Base-by-base conservation (phyloP, 352 stramenopile species). In the Elongisporangium anandrum region DNA sequence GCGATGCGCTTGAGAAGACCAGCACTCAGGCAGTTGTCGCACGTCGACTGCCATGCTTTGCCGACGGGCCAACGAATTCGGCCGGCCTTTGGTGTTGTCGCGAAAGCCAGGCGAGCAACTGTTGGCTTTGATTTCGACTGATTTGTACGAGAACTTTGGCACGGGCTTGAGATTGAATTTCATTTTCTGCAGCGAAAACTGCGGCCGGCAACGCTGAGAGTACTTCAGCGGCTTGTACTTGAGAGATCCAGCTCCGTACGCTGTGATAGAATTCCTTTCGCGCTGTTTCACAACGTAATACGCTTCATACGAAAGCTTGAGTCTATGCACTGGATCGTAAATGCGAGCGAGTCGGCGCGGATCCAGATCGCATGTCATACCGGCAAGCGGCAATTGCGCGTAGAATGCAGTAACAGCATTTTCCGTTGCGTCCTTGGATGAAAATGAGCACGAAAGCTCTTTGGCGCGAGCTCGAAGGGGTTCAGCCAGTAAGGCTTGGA, bases 201-300 rank as follows among this genome's bases (percentile, higher is more conserved):
- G 70, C 21, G 81, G 81, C 9, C 66, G 49, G 23, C 81, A 69
- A 12, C 75, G 66, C 29, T 78, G 69, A 4, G 76, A 87, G 60
- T 92, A 92, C 60, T 85, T 75, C 17, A 92, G 65, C 3, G 82
- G 82, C 59, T 92, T 92, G 70, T 92, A 92, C 65, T 88, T 92
- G 58, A 89, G 64, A 39, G 65, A 76, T n/a, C 69, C 73, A 20
- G 57, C 56, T 45, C 52, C 59, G 50, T 70, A 57, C 7, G 56
- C 48, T 3, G 66, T 76, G 9, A 87, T 45, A 4, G 34, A 45
- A 3, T 12, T 45, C 34, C 34, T 45, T 45, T 45, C 34, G 10
- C 34, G 34, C 50, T 79, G 71, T 23, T 80, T 73, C n/a, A 89
- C 70, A 15, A 86, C 79, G 47, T 85, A 26, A 21, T 82, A 64